These are phyloP conservation scores for Hygrocybe punicea DNA, from an alignment of 768 basidiomycete genomes.

Conservation along the genomic window DNA sequence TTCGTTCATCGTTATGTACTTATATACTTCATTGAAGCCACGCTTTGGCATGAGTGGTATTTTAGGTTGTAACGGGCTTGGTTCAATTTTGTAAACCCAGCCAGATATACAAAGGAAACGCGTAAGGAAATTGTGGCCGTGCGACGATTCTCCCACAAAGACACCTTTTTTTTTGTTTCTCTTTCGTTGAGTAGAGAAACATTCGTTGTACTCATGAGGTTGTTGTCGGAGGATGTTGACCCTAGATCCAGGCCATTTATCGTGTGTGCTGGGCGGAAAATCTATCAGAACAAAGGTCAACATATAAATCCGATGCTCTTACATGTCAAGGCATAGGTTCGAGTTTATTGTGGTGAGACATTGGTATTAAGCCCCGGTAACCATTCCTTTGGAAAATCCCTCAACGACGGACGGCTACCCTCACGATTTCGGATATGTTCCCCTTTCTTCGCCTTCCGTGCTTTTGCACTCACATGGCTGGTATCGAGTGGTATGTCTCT, in stretches of 20 bases:
- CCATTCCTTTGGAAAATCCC: conserved; percentile 87
- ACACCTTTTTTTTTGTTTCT: background rate
- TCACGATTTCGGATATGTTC: conserved; percentile 59
- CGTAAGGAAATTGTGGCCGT: background rate
- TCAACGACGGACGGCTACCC: conserved; percentile 58
- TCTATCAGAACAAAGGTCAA: background rate
- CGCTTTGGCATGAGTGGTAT: conserved; percentile 2
- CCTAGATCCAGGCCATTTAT: too few species aligned
- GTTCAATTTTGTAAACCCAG: background rate
- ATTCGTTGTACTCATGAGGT: background rate
- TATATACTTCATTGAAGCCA: background rate
- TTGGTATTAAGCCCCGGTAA: conserved; percentile 39
- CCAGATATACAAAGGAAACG: background rate
- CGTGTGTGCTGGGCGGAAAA: too few species aligned
- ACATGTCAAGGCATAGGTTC: background rate
- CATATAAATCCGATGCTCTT: background rate
- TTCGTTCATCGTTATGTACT: background rate
- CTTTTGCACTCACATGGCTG: conserved; percentile 72
- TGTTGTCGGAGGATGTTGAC: background rate
- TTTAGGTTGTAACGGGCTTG: background rate
- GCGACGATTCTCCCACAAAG: background rate
- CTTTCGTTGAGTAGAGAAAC: background rate
- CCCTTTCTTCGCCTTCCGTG: conserved; percentile 68
- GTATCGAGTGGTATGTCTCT: conserved; percentile 74
- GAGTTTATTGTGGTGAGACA: background rate